These are phyloP conservation scores for Pleoardoris graminearum DNA, from an alignment of 2,329 filamentous ascomycete species.

Conservation along the genomic window DNA sequence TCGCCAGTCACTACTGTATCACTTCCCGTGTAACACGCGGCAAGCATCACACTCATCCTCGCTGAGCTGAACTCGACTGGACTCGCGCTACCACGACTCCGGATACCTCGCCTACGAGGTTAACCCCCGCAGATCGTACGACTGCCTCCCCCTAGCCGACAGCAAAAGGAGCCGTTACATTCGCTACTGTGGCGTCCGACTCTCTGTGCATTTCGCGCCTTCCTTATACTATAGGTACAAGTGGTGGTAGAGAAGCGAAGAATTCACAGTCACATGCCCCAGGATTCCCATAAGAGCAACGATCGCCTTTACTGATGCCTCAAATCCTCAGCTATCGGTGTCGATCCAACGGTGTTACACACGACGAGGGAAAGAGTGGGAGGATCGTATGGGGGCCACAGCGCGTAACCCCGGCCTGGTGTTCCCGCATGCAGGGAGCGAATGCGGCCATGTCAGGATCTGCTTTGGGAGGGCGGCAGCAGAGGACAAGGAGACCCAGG, in stretches of 20 bases:
- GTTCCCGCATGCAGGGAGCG: constrained; percentile 8
- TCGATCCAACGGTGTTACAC: constrained; percentile 6
- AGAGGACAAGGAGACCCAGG: constrained; percentile 6
- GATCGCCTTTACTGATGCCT: not conserved
- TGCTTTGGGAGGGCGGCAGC: constrained; percentile 14
- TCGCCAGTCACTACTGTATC: not conserved
- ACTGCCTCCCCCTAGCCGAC: constrained; percentile 3
- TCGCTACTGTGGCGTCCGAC: not conserved
- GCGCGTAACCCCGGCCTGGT: not conserved
- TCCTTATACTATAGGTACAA: not conserved
- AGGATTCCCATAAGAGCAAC: not conserved
- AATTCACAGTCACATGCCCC: too few species aligned
- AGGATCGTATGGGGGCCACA: not conserved
- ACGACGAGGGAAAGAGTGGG: not conserved
- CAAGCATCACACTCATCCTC: constrained; percentile 5
- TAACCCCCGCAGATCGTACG: constrained; percentile 17
- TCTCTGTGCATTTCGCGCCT: constrained; percentile 4
- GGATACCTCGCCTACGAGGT: not conserved
- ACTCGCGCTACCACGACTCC: not conserved
- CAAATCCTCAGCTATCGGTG: too few species aligned
- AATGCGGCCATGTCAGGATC: constrained; percentile 11
- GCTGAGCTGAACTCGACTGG: not conserved
- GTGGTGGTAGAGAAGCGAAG: constrained; percentile 1
- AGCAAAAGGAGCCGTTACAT: too few species aligned
- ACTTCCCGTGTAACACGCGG: constrained; percentile 2